Evolutionary conservation across 768 basidiomycete species (phyloP).

Genomic region (Mrakia frigida): DNA sequence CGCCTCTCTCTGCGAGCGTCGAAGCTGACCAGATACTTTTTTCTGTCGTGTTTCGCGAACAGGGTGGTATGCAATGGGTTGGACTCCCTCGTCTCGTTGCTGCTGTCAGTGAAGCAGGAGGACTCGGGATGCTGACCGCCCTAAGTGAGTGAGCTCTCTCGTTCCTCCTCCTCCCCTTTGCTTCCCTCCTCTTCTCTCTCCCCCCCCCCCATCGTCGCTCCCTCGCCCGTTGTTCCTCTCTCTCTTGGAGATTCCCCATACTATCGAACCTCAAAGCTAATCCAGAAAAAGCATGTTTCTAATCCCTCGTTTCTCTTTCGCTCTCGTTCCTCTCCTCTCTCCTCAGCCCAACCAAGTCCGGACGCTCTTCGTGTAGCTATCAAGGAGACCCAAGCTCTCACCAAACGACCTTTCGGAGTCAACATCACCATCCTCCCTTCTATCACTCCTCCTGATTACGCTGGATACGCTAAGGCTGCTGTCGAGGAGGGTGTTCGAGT

Average conservation of each 20-base stretch:
- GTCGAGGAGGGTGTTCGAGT: conserved; percentile 82
- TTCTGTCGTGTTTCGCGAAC: not conserved
- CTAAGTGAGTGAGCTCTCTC: conserved; percentile 47
- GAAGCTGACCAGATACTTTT: not conserved
- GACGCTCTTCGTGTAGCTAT: conserved; percentile 75
- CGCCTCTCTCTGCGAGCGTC: not conserved
- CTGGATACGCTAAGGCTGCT: conserved; percentile 51
- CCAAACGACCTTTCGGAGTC: conserved; percentile 52
- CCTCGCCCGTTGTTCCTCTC: not conserved
- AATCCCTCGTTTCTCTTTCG: too few relatives aligned
- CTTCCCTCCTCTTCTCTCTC: not conserved
- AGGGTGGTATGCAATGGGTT: conserved; percentile 61
- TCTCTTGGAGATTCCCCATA: not conserved
- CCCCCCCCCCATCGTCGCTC: too few relatives aligned
- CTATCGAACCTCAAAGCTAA: too few relatives aligned
- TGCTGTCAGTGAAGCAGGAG: conserved; percentile 38
- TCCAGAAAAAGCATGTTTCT: too few relatives aligned
- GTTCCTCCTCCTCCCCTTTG: not conserved
- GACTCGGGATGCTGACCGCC: conserved; percentile 70
- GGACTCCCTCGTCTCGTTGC: conserved; percentile 45
- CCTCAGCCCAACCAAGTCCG: conserved; percentile 65
- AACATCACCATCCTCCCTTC: conserved; percentile 74
- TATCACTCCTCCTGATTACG: conserved; percentile 85
- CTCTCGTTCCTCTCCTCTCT: not conserved
- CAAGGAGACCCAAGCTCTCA: conserved; percentile 61